Evolutionary conservation across 2,329 filamentous ascomycete species (phyloP).

Genomic region (Sphaerulina populicola): DNA sequence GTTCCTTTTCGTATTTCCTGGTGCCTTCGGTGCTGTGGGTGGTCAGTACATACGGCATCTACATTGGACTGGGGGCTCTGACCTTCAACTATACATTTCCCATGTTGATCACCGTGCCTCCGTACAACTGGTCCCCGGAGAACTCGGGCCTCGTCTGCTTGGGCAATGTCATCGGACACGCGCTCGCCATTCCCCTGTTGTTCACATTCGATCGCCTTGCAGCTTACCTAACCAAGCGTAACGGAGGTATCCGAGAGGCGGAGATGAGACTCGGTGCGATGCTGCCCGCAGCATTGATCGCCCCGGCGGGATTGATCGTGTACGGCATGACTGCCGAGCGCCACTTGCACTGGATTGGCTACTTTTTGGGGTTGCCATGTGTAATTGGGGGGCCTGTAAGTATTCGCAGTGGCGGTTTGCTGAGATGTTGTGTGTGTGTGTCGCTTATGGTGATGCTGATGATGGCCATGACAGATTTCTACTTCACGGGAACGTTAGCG

Average conservation of each 20-base stretch:
- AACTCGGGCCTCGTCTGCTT: slow-evolving; percentile 29
- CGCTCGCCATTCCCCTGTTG: slow-evolving; percentile 31
- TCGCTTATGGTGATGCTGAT: not conserved
- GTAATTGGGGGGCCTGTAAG: slow-evolving; percentile 33
- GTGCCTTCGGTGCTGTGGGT: slow-evolving; percentile 35
- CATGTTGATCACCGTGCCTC: slow-evolving; percentile 22
- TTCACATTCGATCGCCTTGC: slow-evolving; percentile 28
- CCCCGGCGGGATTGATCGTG: slow-evolving; percentile 31
- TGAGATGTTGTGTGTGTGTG: not conserved
- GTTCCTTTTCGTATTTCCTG: slow-evolving; percentile 33
- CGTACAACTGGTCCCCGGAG: slow-evolving; percentile 30
- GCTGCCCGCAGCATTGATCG: slow-evolving; percentile 32
- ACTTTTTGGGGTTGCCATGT: slow-evolving; percentile 34
- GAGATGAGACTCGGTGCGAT: slow-evolving; percentile 31
- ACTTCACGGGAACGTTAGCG: slow-evolving; percentile 47
- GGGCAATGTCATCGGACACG: slow-evolving; percentile 33
- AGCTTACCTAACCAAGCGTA: slow-evolving; percentile 27
- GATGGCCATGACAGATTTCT: slow-evolving; percentile 8
- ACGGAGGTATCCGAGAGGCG: slow-evolving; percentile 27
- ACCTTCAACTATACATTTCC: slow-evolving; percentile 32
- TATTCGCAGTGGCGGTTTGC: not conserved
- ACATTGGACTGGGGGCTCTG: slow-evolving; percentile 34
- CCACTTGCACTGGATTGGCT: slow-evolving; percentile 33
- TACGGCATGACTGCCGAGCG: slow-evolving; percentile 32
- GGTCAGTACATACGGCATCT: slow-evolving; percentile 34